Evolutionary conservation across 805 yeast species (phyloP).

Genomic region (Wickerhamiella dianesei): DNA sequence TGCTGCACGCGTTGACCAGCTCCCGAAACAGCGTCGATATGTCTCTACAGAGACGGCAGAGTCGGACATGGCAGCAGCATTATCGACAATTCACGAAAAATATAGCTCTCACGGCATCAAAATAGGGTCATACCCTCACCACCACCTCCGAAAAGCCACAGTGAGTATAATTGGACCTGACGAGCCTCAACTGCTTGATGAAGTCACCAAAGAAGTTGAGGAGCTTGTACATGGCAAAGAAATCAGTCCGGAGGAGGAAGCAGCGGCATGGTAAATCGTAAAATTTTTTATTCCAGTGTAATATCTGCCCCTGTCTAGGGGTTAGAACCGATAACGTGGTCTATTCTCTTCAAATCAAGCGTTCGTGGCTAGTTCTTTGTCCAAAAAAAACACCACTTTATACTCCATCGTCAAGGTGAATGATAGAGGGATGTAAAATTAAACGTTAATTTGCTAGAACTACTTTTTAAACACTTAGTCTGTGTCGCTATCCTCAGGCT

Average conservation of each 20-base stretch:
- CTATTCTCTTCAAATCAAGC: too few relatives aligned
- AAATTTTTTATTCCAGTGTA: too few relatives aligned
- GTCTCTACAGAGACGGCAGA: conserved; percentile 53
- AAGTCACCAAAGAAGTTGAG: conserved; percentile 36
- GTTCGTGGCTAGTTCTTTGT: too few relatives aligned
- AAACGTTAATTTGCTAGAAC: neutral
- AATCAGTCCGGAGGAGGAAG: conserved; percentile 47
- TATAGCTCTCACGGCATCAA: conserved; percentile 36
- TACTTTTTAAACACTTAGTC: conserved; percentile 37
- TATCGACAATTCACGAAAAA: conserved; percentile 38
- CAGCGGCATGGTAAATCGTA: conserved; percentile 4
- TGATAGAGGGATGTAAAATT: neutral
- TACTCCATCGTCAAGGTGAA: neutral
- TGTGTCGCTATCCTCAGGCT: conserved; percentile 85
- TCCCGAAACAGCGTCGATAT: conserved; percentile 29
- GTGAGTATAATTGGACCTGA: conserved; percentile 59
- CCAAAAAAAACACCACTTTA: neutral
- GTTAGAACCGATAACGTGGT: too few relatives aligned
- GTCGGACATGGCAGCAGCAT: conserved; percentile 52
- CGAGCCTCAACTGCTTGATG: conserved; percentile 28
- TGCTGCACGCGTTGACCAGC: conserved; percentile 28
- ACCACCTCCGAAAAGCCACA: conserved; percentile 47
- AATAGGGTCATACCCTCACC: conserved; percentile 79
- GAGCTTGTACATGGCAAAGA: conserved; percentile 41
- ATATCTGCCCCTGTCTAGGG: neutral